Evolutionary conservation across 139 green algal genomes (phyloP), one percentile per base, ranked within the genome.

Genomic region (Coelastrella sp.): DNA sequence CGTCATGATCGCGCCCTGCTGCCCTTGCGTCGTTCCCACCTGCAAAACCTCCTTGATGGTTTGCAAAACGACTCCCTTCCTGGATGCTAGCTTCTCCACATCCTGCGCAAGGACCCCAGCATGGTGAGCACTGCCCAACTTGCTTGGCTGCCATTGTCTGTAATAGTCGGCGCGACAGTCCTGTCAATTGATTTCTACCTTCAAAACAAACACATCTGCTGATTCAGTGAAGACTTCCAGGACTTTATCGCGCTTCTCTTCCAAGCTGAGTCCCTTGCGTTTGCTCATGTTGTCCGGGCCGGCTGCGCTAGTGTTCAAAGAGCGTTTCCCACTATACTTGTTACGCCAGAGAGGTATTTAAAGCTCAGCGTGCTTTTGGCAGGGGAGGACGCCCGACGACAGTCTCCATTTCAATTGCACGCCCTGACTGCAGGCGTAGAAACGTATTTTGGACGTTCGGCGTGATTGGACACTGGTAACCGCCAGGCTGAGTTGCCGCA

Each of bases 41-140:
- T 96, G 95, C 32, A 98, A 23, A 10, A 98, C 95, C 10, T 98
- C 96, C 83, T 98, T 98, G 73, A 98, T 92, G 11, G 77, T 93
- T 91, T 98, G 96, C 82, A 85, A 73, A 13, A 96, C 94, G n/a
- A 98, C 93, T 10, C 96, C 96, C 19, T 95, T 95, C 89, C 96
- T 96, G 54, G 88, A 61, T 1, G 84, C 95, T 5, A 96, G 71
- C 80, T 98, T 98, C 84, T 98, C 96, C 10, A 98, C 92, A 60
- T 97, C 96, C 94, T 98, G 87, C 87, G 60, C 8, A 7, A 58
- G 7, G 23, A 80, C n/a, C 57, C 68, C n/a, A 73, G 85, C 71
- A 11, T 78, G 83, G 23, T 57, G 73, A 5, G 5, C 81, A 4
- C 32, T 47, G 32, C 32, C 32, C 32, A 47, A 47, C 32, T 47